Evolutionary conservation across 108 stramenopile genomes (phyloP), one percentile per base, ranked within the genome.

Genomic region (Nitzschia inconspicua): DNA sequence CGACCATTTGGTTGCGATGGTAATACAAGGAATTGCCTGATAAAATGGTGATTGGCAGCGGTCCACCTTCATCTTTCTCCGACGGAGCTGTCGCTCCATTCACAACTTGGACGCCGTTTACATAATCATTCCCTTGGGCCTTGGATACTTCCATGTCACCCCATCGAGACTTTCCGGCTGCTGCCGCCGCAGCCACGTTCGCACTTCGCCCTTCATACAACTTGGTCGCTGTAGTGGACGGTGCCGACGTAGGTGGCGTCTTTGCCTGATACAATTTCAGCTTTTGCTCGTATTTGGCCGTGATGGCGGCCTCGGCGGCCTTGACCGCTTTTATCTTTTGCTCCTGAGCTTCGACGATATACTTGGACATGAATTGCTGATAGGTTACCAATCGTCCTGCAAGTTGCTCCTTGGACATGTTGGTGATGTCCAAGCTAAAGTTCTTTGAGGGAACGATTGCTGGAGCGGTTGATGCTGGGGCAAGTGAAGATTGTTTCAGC

Each of bases 151-250:
- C 89, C 68, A 47, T 65, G 63, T 64, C 66, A 11, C 89, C 89
- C 89, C 89, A 90, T 20, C 89, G 83, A 13, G 85, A 83, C 49
- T 83, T 85, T 27, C 89, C 89, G 31, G 82, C 84, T 47, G 54
- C 47, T 10, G 82, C 89, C 18, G 77, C 79, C 2, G 77, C 82
- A 4, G 66, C 39, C 14, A 87, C 77, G 13, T 72, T 76, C 24
- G 79, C 77, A 72, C 78, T 91, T 35, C 86, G 73, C 32, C 54
- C 43, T 13, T 66, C 51, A 66, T 61, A 83, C 16, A 70, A 25
- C 7, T 60, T 57, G 14, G 73, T 42, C 4, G 29, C 49, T 5
- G 49, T 23, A 26, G 63, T 48, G 0, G 70, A 20, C 32, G 54
- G 31, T 22, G 52, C 22, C 6, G 72, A 27, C 27, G 70, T 65